Evolutionary conservation across 23 red algal genomes (phyloP), one percentile per base, ranked within the genome.

Genomic region (Gracilaria gracilis): DNA sequence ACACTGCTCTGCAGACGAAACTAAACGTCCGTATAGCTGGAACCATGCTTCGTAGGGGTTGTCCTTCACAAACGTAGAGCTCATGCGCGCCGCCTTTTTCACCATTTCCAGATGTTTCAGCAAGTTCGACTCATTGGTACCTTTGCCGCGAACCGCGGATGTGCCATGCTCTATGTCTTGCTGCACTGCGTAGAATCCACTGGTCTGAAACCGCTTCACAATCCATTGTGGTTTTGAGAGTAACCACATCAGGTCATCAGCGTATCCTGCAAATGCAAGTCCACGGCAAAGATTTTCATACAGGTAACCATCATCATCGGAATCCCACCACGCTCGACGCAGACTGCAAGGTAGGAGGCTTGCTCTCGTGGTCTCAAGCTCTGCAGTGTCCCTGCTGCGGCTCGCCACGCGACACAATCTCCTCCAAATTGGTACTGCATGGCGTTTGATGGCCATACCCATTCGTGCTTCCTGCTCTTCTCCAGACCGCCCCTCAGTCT

Each of bases 181-280:
- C 33, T 81, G 48, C 39, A 81, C 76, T 0, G 1, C 48, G 33
- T 57, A 81, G 28, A 81, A 28, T 36, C 76, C 76, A 35, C 76
- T 14, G 1, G 5, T 81, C 48, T 57, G 47, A 11, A 81, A 28
- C 15, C 76, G 76, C 17, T 48, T 58, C 55, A 81, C 76, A 21
- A 81, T 61, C 76, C 76, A 81, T 39, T 81, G 50, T 34, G 76
- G 76, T 61, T 61, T 81, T 34, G 76, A 81, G 3, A 81, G 33
- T 48, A 81, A 21, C 76, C 76, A 57, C 48, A 81, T 2, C 33
- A 81, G 28, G 2, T 81, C 42, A 8, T 57, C 48, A 57, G 35
- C 76, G 48, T 81, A 81, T 55, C 76, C 76, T 40, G 76, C 76
- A 28, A 2, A 16, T 58, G 17, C 33, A 38, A 81, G 48, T 37